Base-by-base conservation (phyloP, 345 rosid species). In the Arabidopsis suecica region DNA sequence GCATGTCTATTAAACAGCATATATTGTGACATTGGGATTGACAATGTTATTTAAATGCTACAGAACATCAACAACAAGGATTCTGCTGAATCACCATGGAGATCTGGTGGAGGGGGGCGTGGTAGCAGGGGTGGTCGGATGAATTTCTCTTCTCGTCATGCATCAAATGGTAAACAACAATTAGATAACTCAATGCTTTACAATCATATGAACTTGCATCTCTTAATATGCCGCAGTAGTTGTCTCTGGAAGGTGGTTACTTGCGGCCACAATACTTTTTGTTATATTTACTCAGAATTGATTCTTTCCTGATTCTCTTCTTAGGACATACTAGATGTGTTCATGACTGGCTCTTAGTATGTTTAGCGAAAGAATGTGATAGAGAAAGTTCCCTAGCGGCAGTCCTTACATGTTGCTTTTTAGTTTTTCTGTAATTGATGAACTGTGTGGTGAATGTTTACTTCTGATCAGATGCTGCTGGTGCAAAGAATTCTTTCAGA, bases 41-140 rank as follows among this genome's bases (percentile, higher is more conserved):
- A 61, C 32, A 5, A 16, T 74, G 47, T 38, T 62, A 6, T 62
- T 20, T 38, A 7, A 55, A 59, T 72, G 59, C 47, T 79, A 68
- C 91, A 89, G 97, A 86, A 55, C 75, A 51, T 38, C 68, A 83
- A 71, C 82, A 87, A 71, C 83, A 88, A 79, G 86, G 97, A 86
- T 80, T 69, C 89, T 58, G 83, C 84, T 49, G 98, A 89, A 74
- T 28, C 93, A 71, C 90, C 81, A 49, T 81, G 91, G 94, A 88
- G 84, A 79, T 77, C 94, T 82, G 82, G 91, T 65, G 71, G 85
- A 18, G 84, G 81, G 33, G 87, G 90, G 42, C 84, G 87, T 59
- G 98, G 91, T 34, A 82, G 70, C 56, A 86, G 88, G 84, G 87
- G 86, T 63, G 87, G 84, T 63, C 87, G 90, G 44, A 58, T 36